These are phyloP conservation scores for Neurospora sp. DNA, from an alignment of 495 filamentous ascomycete species.

Conservation along the genomic window DNA sequence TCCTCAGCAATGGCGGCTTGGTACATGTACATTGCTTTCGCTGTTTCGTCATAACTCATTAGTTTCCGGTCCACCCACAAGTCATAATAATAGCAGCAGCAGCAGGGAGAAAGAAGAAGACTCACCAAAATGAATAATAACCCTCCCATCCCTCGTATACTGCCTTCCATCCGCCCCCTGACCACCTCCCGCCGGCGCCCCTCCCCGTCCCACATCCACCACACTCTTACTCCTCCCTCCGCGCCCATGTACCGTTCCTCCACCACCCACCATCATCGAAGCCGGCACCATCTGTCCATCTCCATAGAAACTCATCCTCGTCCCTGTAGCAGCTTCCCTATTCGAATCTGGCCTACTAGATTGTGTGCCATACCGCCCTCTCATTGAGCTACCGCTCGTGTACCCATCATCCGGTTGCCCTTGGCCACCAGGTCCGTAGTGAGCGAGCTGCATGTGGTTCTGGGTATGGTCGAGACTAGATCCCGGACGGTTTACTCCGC, in stretches of 20 bases:
- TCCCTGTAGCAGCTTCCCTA: slow-evolving; percentile 23
- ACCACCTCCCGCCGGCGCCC: neutral
- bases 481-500: neutral
- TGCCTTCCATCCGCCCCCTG: slow-evolving; percentile 36
- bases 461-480: neutral
- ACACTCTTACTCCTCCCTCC: slow-evolving; percentile 64
- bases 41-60: slow-evolving; percentile 32
- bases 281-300: slow-evolving; percentile 27
- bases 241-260: slow-evolving; percentile 26
- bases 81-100: too few species aligned
- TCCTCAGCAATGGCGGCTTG: slow-evolving; percentile 91
- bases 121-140: slow-evolving; percentile 89
- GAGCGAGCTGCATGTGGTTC: neutral
- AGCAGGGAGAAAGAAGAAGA: slow-evolving; percentile 2
- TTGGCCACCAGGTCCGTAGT: neutral
- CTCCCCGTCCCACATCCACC: slow-evolving; percentile 41
- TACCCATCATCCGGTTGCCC: neutral
- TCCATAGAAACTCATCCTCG: slow-evolving; percentile 51
- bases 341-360: slow-evolving; percentile 24
- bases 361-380: neutral
- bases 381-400: neutral
- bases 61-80: slow-evolving; percentile 1
- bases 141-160: slow-evolving; percentile 74
- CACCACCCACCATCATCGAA: slow-evolving; percentile 30
- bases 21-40: slow-evolving; percentile 90